Base-by-base conservation (phyloP, 306 rosid species). In the Malus sieversii region DNA sequence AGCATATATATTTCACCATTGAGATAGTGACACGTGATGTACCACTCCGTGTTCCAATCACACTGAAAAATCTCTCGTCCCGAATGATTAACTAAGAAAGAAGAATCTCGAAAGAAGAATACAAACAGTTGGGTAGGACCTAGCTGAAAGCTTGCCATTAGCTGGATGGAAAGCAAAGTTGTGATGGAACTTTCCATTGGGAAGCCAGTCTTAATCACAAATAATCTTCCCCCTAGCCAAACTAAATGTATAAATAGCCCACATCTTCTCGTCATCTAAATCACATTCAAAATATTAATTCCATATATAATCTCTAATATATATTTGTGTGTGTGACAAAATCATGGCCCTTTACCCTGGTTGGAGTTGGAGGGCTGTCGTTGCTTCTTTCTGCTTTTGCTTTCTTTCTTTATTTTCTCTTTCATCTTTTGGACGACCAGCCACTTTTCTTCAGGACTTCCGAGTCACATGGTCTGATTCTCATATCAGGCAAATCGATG, bases 131-230 rank as follows among this genome's bases (percentile, higher is more conserved):
- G 45, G 70, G 94, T 87, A 90, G 96, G 98, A 73, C 92, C 93
- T 45, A 61, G 20, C 18, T 73, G 60, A 75, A 57, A 77, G 91
- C 82, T 83, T 63, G 81, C 80, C 72, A 82, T 91, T 84, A 91
- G 98, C 98, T 93, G 98, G 79, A 87, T 76, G 27, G 93, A 88
- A 87, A 89, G 93, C 87, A 82, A 78, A 70, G 84, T 52, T 71
- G 25, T 67, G 73, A 76, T 81, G 81, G 59, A 65, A 70, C 75
- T 81, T 84, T 82, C 79, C 79, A 67, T 71, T 76, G 75, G 64
- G 40, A 33, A 52, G 63, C n/a, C 42, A 52, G 10, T 72, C 55
- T 64, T 27, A 45, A 63, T 74, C 70, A 63, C 71, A 62, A 40
- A 60, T 71, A 33, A 57, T 20, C 46, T 23, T 15, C 15, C 27